Base-by-base conservation (phyloP, 768 basidiomycete genomes). In the Rhizopogon vesiculosus region DNA sequence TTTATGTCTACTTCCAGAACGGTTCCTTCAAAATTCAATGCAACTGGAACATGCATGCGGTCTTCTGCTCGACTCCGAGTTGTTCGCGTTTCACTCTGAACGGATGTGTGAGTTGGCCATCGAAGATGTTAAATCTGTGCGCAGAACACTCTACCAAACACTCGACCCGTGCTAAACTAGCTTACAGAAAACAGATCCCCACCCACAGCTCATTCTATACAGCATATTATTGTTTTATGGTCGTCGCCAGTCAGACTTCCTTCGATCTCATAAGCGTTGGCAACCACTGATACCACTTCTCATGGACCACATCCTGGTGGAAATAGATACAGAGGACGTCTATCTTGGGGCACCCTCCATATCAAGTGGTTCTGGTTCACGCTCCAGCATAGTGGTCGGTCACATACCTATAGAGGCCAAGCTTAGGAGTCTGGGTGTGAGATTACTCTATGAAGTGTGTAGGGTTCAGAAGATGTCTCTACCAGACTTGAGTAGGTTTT, bases 81-180 rank as follows among this genome's bases (percentile, higher is more conserved):
- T 98, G 41, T 97, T 98, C 63, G 70, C 81, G 2, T 95, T 90
- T 64, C 93, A 98, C 69, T 93, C 91, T 3, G 93, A 94, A 65
- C 77, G 96, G 35, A 95, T 95, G 91, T 83, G 86, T 54, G 89
- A 92, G 60, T 80, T 89, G 42, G 74, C 93, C 46, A 74, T 88
- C 39, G 79, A 85, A 46, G 85, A 91, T 62, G 81, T 82, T 12
- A 78, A 81, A 66, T 76, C 78, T 65, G 89, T 93, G 66, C 64
- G 85, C 69, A 29, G 19, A 50, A 38, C 12, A 2, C 39, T 39
- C 15, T 5, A 38, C n/a, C 13, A 18, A 39, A 18, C 7, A 29
- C 51, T 45, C 41, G 45, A 56, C 33, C 57, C 15, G 40, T 31
- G 19, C 53, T 62, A 61, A 42, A 25, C 50, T 13, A 29, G 8